Evolutionary conservation across 352 stramenopile genomes (phyloP).

Genomic region (Phytophthora colocasiae): DNA sequence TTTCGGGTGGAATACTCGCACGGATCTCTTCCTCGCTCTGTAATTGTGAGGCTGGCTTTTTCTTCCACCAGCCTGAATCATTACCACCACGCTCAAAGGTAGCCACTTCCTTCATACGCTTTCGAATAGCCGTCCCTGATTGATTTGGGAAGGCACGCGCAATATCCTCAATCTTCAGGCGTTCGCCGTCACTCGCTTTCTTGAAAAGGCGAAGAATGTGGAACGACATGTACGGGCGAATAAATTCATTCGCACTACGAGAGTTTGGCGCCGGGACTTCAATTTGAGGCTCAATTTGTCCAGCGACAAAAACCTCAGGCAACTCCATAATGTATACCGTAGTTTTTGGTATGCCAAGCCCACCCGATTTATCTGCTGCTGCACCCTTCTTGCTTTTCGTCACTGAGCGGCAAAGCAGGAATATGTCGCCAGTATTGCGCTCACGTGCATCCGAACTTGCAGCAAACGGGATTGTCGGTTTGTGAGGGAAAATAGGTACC

Average conservation of each 20-base stretch:
- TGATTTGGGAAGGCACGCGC: conserved; percentile 83
- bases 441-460: conserved; percentile 46
- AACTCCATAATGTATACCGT: conserved; percentile 83
- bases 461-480: conserved; percentile 61
- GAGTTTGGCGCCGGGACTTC: conserved; percentile 86
- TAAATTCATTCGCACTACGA: conserved; percentile 84
- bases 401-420: conserved; percentile 73
- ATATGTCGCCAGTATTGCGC: conserved; percentile 63
- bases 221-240: conserved; percentile 88
- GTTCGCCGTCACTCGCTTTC: conserved; percentile 79
- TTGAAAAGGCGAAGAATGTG: conserved; percentile 87
- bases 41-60: conserved; percentile 66
- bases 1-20: conserved; percentile 77
- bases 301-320: conserved; percentile 76
- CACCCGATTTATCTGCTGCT: conserved; percentile 32
- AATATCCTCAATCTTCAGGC: conserved; percentile 88
- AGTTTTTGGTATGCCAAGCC: conserved; percentile 59
- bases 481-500: conserved; percentile 82
- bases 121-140: conserved; percentile 82
- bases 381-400: conserved; percentile 77
- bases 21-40: conserved; percentile 83
- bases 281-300: conserved; percentile 85
- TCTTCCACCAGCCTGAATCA: conserved; percentile 87
- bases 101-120: conserved; percentile 87
- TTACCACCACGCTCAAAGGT: conserved; percentile 87